Conservation (phyloP, 2,329 filamentous ascomycete genomes). For the Cytospora piceicola region DNA sequence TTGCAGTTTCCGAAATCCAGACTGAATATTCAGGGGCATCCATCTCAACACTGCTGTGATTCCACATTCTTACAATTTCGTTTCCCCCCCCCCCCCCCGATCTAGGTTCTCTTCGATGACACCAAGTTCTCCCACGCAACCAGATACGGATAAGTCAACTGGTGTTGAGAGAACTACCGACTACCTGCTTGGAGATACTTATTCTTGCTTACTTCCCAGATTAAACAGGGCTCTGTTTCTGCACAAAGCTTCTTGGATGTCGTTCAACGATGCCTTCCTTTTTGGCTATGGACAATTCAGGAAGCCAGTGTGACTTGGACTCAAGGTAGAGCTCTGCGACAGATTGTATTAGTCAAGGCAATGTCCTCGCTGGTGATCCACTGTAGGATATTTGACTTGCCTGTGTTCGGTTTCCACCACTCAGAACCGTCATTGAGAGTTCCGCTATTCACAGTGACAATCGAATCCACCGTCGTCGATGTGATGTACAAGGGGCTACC, state of each 20-base stretch:
- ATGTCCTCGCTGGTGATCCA: background rate
- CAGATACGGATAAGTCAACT: too few relatives aligned
- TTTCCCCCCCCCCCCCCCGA: too few relatives aligned
- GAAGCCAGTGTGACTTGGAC: constrained; percentile 27
- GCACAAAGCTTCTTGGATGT: constrained; percentile 12
- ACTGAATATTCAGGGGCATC: too few relatives aligned
- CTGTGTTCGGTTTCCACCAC: constrained; percentile 23
- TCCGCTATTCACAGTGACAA: constrained; percentile 14
- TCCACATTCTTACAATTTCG: too few relatives aligned
- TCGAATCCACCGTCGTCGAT: constrained; percentile 10
- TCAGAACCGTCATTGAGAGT: constrained; percentile 15
- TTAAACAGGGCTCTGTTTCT: constrained; percentile 3
- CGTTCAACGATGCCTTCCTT: constrained; percentile 21
- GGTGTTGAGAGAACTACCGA: too few relatives aligned
- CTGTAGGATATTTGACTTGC: background rate
- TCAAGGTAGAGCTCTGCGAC: constrained; percentile 18
- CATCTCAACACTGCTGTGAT: too few relatives aligned
- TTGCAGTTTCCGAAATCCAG: too few relatives aligned
- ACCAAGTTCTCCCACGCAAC: too few relatives aligned
- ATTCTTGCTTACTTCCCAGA: too few relatives aligned
- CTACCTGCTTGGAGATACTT: too few relatives aligned
- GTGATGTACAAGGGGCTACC: constrained; percentile 24
- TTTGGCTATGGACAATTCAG: constrained; percentile 1
- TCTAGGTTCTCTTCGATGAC: too few relatives aligned
- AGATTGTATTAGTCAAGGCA: background rate